Conservation (phyloP, 2,329 filamentous ascomycete species). For the Alternaria rosae region DNA sequence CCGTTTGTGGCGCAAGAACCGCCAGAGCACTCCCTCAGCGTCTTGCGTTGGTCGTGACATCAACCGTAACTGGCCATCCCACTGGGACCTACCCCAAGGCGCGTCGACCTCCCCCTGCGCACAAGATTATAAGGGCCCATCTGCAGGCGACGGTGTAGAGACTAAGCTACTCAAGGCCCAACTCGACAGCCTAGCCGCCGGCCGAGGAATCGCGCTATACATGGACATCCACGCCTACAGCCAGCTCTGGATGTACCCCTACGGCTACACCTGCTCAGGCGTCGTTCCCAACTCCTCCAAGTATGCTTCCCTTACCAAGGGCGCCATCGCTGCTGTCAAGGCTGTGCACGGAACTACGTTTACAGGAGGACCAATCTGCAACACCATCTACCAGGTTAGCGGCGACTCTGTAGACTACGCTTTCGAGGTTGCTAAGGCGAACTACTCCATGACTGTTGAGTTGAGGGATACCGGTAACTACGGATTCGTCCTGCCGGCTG, state of each 20-base stretch:
- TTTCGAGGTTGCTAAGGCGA: conserved; percentile 51
- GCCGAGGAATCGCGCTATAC: conserved; percentile 65
- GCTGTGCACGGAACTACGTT: conserved; percentile 59
- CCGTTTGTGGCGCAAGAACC: conserved; percentile 52
- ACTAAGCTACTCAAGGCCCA: conserved; percentile 56
- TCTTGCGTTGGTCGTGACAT: conserved; percentile 50
- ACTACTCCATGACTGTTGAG: conserved; percentile 59
- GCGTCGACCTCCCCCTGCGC: conserved; percentile 48
- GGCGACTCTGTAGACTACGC: conserved; percentile 57
- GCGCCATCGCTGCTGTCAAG: conserved; percentile 62
- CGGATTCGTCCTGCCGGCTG: conserved; percentile 60
- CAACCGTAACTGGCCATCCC: conserved; percentile 50
- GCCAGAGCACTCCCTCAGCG: conserved; percentile 38
- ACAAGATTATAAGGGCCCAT: conserved; percentile 47
- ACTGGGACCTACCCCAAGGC: conserved; percentile 43
- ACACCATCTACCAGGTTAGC: conserved; percentile 66
- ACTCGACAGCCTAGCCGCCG: conserved; percentile 53
- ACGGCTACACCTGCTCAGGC: conserved; percentile 66
- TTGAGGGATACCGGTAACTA: conserved; percentile 58
- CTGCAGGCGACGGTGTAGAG: conserved; percentile 46
- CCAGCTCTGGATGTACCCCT: conserved; percentile 59
- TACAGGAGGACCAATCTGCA: conserved; percentile 61
- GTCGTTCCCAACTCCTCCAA: conserved; percentile 57
- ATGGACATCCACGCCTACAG: conserved; percentile 71
- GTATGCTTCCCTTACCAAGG: conserved; percentile 59